Percentiles rank a stretch among this genome's conserved stretches.
Conservation (phyloP, 2,329 filamentous ascomycete species). For the Nothopassalora personata region DNA sequence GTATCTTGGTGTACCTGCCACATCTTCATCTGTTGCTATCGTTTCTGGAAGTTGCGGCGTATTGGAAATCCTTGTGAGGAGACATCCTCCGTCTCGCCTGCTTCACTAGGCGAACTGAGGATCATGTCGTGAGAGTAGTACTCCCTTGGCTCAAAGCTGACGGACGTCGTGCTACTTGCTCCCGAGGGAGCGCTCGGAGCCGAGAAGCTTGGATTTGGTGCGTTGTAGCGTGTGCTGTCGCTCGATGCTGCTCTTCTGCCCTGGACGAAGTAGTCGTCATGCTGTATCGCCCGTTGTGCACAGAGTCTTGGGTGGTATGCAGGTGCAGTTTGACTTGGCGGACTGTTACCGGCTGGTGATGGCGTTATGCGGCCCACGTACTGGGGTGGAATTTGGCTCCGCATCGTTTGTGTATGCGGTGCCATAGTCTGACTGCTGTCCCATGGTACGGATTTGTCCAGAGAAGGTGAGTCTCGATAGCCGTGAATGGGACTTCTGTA, state of each 20-base stretch:
- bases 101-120: constrained; percentile 19
- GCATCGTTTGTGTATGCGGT: background rate
- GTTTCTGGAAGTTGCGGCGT: background rate
- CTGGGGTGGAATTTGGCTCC: constrained; percentile 12
- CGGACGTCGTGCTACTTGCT: constrained; percentile 8
- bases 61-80: background rate
- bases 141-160: constrained; percentile 12
- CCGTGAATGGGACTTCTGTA: constrained; percentile 13
- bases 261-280: constrained; percentile 8
- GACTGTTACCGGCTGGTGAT: background rate
- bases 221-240: constrained; percentile 8
- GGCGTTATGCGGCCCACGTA: constrained; percentile 17
- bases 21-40: background rate
- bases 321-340: background rate
- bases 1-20: background rate
- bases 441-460: background rate
- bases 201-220: constrained; percentile 12
- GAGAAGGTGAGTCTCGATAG: constrained; percentile 1
- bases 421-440: background rate
- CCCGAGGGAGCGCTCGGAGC: constrained; percentile 8
- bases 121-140: constrained; percentile 6
- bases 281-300: background rate
- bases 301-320: background rate
- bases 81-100: constrained; percentile 13
- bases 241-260: background rate